Base-by-base conservation (phyloP, 805 yeast genomes). In the Cyberlindnera japonica region DNA sequence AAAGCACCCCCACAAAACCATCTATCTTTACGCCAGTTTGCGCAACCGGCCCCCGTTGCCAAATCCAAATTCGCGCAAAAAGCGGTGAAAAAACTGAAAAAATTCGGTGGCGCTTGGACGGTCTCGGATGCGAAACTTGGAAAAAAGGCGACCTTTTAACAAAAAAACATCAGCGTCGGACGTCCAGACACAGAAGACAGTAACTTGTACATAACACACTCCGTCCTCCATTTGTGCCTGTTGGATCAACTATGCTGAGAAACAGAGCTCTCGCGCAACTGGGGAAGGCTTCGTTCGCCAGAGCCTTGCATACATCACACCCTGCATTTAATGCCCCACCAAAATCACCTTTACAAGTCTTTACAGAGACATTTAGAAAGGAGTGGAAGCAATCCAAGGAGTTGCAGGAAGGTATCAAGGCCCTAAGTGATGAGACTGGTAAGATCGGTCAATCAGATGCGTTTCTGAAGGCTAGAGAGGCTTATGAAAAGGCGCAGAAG, bases 381-480 rank as follows among this genome's bases (percentile, higher is more conserved):
- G 99, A 93, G 67, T 90, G 96, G 81, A 81, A 83, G 61, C 91
- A 93, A 62, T 81, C 89, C 37, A 75, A 76, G 57, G 98, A 93
- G 62, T 74, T 93, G 45, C 95, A 90, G 58, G 89, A 87, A 41
- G 88, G 89, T 55, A 88, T 93, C 59, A 93, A 91, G 64, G 95
- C 96, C 13, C 73, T 93, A 40, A 95, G 88, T 61, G 96, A 90
- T 65, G 98, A 95, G 51, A 87, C 97, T 4, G 98, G 96, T 29
- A 79, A 89, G 54, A 75, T 93, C 62, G 87, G 95, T 23, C 98
- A 93, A 53, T 82, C 93, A 36, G 96, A 89, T 40, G 95, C 98
- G 3, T 90, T 86, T 68, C 86, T 83, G 62, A 79, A 75, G 55
- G 99, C 99, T 24, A 83, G 84, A 58, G 96, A 89, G 45, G 99